Evolutionary conservation across 768 basidiomycete genomes (phyloP).

Genomic region (Hygrophoropsis aurantiaca): DNA sequence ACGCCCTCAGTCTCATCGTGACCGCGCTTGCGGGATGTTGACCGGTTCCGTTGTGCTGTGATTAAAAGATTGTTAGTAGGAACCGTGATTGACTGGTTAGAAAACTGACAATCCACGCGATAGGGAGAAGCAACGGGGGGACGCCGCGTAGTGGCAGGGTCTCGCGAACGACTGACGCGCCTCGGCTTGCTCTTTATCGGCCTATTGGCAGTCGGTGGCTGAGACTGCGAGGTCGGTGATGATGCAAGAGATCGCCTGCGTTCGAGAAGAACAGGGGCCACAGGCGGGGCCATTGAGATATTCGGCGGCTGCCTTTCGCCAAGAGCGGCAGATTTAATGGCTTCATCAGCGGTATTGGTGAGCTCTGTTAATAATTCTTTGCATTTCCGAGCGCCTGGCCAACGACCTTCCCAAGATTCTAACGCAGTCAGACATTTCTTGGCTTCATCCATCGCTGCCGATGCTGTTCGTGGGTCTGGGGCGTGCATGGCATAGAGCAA

Average conservation of each 20-base stretch:
- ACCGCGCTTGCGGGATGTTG: slow-evolving; percentile 72
- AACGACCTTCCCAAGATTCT: slow-evolving; percentile 80
- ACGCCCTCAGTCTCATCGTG: slow-evolving; percentile 62
- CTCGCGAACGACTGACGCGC: slow-evolving; percentile 58
- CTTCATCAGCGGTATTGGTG: slow-evolving; percentile 66
- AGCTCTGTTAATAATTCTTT: slow-evolving; percentile 76
- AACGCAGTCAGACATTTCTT: slow-evolving; percentile 68
- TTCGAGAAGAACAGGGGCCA: slow-evolving; percentile 41
- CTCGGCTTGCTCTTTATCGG: slow-evolving; percentile 50
- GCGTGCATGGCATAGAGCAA: slow-evolving; percentile 86
- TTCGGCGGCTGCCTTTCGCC: slow-evolving; percentile 18
- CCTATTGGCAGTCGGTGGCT: slow-evolving; percentile 47
- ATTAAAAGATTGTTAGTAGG: slow-evolving; percentile 15
- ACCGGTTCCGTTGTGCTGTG: slow-evolving; percentile 67
- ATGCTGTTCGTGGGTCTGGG: slow-evolving; percentile 60
- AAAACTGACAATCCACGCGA: slow-evolving; percentile 59
- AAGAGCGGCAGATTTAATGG: slow-evolving; percentile 41
- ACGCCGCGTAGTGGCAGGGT: slow-evolving; percentile 53
- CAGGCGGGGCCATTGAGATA: slow-evolving; percentile 22
- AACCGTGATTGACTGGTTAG: background rate
- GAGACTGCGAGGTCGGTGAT: slow-evolving; percentile 29
- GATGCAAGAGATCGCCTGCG: slow-evolving; percentile 56
- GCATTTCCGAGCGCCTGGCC: slow-evolving; percentile 89
- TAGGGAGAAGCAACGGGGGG: slow-evolving; percentile 62
- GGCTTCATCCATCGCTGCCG: slow-evolving; percentile 80